These are phyloP conservation scores for Alternaria ethzedia DNA, from an alignment of 2,329 filamentous ascomycete genomes.

Conservation along the genomic window DNA sequence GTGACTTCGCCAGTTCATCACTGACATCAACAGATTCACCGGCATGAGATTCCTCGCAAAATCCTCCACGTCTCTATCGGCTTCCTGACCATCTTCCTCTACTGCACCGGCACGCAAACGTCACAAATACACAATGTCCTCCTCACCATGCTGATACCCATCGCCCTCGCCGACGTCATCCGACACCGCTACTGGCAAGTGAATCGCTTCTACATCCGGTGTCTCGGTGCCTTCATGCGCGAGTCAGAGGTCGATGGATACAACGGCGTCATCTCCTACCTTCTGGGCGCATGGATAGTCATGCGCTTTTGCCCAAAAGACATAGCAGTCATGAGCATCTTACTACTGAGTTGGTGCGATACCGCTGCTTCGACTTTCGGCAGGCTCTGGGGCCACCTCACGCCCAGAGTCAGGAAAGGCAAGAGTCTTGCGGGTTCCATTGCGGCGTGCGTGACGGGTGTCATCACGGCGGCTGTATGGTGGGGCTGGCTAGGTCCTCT, in stretches of 20 bases:
- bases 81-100: conserved; percentile 88
- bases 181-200: conserved; percentile 82
- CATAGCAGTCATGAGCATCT: conserved; percentile 83
- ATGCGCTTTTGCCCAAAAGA: conserved; percentile 92
- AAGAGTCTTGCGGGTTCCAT: conserved; percentile 91
- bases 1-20: not conserved
- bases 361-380: conserved; percentile 96
- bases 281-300: conserved; percentile 86
- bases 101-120: conserved; percentile 78
- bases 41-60: conserved; percentile 96
- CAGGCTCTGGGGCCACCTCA: conserved; percentile 86
- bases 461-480: conserved; percentile 82
- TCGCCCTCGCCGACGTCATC: conserved; percentile 79
- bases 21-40: conserved; percentile 65
- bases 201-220: conserved; percentile 85
- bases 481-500: conserved; percentile 83
- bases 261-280: conserved; percentile 97
- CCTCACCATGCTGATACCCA: conserved; percentile 80
- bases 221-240: conserved; percentile 90
- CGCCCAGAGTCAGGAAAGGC: conserved; percentile 79
- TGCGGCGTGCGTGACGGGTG: conserved; percentile 82
- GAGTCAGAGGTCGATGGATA: conserved; percentile 93
- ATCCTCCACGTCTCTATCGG: conserved; percentile 94
- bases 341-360: conserved; percentile 96
- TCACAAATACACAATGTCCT: conserved; percentile 82